Conservation (phyloP, 2,329 filamentous ascomycete genomes). For the Diaporthe longicolla region DNA sequence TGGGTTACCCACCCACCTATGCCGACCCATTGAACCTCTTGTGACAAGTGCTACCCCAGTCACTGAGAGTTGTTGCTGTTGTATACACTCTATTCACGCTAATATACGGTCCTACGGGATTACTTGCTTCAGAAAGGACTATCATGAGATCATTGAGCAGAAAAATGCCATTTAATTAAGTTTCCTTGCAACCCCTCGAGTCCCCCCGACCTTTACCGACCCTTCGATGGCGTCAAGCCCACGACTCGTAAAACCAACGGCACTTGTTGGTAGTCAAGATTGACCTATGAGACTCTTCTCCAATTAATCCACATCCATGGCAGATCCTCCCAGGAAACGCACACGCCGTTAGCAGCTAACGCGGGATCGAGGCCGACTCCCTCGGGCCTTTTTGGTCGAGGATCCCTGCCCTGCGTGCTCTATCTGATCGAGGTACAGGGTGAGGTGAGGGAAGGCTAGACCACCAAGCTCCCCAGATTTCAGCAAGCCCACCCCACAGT, state of each 20-base stretch:
- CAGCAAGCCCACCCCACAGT: slow-evolving; percentile 19
- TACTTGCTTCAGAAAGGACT: neutral
- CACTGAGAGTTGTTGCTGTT: neutral
- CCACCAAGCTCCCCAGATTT: slow-evolving; percentile 27
- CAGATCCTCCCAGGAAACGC: neutral
- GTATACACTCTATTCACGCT: neutral
- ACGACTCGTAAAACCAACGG: neutral
- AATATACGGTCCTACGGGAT: neutral
- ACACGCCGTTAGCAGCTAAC: neutral
- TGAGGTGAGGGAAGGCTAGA: slow-evolving; percentile 10
- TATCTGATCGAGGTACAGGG: neutral
- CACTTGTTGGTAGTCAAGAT: neutral
- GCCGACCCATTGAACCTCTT: neutral
- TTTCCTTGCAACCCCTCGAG: neutral
- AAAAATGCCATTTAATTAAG: no score
- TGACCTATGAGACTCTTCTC: neutral
- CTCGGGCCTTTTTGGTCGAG: slow-evolving; percentile 5
- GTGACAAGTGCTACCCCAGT: neutral
- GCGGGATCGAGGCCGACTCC: slow-evolving; percentile 8
- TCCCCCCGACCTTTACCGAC: neutral
- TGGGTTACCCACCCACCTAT: no score
- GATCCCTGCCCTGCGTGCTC: slow-evolving; percentile 18
- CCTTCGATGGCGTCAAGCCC: neutral
- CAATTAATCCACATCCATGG: neutral
- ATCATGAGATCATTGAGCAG: neutral